A percentile compares a stretch with the other conserved stretches of the same genome.
These are phyloP conservation scores for Lactarius deliciosus DNA, from an alignment of 768 basidiomycete species.

Conservation along the genomic window DNA sequence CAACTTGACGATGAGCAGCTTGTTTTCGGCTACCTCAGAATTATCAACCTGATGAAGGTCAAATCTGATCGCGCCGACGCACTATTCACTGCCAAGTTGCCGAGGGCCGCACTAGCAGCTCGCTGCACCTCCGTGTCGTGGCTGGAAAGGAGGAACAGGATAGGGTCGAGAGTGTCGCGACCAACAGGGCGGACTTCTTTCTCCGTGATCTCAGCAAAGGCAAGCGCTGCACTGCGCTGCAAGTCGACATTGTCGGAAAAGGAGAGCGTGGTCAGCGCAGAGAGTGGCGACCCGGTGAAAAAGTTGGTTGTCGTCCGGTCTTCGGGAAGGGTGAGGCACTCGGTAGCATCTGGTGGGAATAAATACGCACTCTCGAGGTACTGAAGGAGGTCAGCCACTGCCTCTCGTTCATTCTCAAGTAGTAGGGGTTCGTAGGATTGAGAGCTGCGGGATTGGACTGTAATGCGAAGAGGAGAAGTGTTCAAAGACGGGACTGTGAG, in stretches of 20 bases:
- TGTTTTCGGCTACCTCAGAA: constrained; percentile 81
- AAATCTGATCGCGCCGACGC: constrained; percentile 37
- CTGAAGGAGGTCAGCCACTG: constrained; percentile 95
- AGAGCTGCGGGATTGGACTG: constrained; percentile 80
- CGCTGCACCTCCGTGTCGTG: constrained; percentile 99
- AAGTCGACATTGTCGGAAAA: constrained; percentile 99
- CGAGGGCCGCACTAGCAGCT: constrained; percentile 95
- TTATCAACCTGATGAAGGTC: constrained; percentile 13
- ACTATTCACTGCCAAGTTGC: constrained; percentile 98
- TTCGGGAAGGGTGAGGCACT: constrained; percentile 36
- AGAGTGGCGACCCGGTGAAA: constrained; percentile 89
- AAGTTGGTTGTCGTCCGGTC: constrained; percentile 99
- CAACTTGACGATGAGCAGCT: constrained; percentile 95
- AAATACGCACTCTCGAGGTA: constrained; percentile 87
- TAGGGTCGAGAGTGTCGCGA: constrained; percentile 96
- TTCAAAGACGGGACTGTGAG: constrained; percentile 19
- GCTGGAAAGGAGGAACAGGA: constrained; percentile 93
- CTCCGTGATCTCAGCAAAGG: constrained; percentile 99
- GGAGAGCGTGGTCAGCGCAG: constrained; percentile 92
- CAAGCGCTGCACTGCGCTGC: constrained; percentile 95
- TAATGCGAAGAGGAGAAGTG: constrained; percentile 14
- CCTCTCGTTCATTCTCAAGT: constrained; percentile 93
- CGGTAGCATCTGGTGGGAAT: neutral
- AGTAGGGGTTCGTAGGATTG: constrained; percentile 86
- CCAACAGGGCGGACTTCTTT: constrained; percentile 98